Base-by-base conservation (phyloP, 2,329 filamentous ascomycete species). In the Beauveria australis region DNA sequence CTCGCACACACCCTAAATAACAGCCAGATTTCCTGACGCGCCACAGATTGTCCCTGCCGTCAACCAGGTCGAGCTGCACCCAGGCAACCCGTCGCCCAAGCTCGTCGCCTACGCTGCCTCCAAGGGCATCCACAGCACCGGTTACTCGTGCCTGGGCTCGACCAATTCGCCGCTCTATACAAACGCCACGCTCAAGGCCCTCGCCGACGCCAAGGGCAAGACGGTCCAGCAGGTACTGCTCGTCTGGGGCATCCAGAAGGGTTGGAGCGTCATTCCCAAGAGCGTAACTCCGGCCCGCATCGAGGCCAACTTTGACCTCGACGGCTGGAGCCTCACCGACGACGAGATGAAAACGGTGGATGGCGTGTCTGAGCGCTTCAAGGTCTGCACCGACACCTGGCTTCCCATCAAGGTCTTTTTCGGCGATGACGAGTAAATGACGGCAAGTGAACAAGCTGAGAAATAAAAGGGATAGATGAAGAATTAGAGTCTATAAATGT, bases 241-340 rank as follows among this genome's bases (percentile, higher is more conserved):
- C 64, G 79, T 86, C 68, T 96, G 91, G 90, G 91, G 90, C 65
- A 76, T 95, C 60, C 84, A 89, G 72, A 86, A 91, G 71, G 90
- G 88, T 62, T 91, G 87, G 79, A 89, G 85, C 65, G 90, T 96
- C 57, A 91, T 96, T 68, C 91, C 91, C 68, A 96, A 96, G 82
- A 89, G 84, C 57, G 88, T 92, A 62, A 92, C 84, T 66, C 82
- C 85, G 66, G 79, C 79, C 58, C 83, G 91, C 47, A 92, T 96
- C 69, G 79, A 89, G 74, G 83, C 78, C 64, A 95, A 96, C 80
- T 90, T 86, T 67, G 83, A 88, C 46, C 71, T 90, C 57, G 84
- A 92, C 72, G 89, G 87, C 58, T 93, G 86, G 85, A 78, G 83
- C 62, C 76, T 95, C 73, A 87, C 82, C 3, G 81, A 82, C 3